Evolutionary conservation across 805 yeast species (phyloP).

Genomic region (Tetrapisispora fleetii): DNA sequence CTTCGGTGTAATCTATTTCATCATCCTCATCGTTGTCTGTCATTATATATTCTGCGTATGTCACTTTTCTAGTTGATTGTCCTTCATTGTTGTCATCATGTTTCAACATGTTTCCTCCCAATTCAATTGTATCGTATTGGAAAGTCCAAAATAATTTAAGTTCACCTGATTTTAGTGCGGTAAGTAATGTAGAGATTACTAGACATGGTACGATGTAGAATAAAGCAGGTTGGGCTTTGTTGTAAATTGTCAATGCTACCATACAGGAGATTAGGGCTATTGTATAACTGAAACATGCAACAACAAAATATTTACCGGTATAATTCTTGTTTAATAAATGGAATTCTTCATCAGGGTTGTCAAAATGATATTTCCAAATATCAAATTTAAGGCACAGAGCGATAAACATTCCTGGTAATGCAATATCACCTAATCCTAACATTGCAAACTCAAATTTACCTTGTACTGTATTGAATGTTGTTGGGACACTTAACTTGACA

Average conservation of each 20-base stretch:
- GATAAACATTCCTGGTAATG: constrained; percentile 45
- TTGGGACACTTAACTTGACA: constrained; percentile 20
- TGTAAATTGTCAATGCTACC: constrained; percentile 29
- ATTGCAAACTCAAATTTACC: constrained; percentile 22
- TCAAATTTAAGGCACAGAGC: constrained; percentile 47
- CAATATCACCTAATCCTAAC: constrained; percentile 59
- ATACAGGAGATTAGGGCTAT: constrained; percentile 39
- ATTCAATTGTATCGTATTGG: constrained; percentile 16
- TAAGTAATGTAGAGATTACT: constrained; percentile 25
- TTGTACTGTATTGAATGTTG: constrained; percentile 6
- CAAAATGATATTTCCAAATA: constrained; percentile 31
- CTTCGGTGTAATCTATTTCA: constrained; percentile 9
- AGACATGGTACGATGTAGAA: constrained; percentile 50
- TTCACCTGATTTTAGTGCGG: constrained; percentile 36
- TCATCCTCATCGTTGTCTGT: constrained; percentile 10
- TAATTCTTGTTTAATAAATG: constrained; percentile 31
- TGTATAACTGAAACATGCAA: constrained; percentile 39
- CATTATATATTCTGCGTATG: constrained; percentile 15
- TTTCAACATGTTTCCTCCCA: constrained; percentile 4
- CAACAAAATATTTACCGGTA: constrained; percentile 37
- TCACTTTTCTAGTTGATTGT: constrained; percentile 14
- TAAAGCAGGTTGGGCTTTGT: constrained; percentile 58
- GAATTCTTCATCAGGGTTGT: constrained; percentile 26
- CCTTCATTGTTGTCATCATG: constrained; percentile 14
- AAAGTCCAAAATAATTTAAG: constrained; percentile 33